These are phyloP conservation scores for Neurospora africana DNA, from an alignment of 495 filamentous ascomycete species.

Conservation along the genomic window DNA sequence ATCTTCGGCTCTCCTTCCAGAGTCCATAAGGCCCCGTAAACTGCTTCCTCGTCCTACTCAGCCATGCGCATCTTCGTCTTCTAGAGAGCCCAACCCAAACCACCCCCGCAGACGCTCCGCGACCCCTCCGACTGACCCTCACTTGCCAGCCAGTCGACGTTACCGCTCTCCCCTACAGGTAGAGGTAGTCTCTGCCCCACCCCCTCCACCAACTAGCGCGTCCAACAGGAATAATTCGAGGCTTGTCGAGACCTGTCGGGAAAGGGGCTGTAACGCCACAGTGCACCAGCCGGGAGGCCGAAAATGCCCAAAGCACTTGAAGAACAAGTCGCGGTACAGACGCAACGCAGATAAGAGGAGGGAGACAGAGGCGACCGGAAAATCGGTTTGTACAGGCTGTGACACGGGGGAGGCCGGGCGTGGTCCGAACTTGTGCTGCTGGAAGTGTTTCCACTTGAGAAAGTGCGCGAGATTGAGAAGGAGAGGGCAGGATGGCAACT, in stretches of 20 bases:
- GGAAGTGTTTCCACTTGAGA: background rate
- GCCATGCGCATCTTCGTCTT: background rate
- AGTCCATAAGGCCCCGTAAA: background rate
- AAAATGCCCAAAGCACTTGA: background rate
- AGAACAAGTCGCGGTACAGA: background rate
- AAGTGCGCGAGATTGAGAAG: background rate
- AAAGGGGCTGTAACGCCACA: background rate
- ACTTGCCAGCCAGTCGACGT: background rate
- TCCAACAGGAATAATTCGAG: background rate
- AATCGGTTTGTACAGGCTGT: background rate
- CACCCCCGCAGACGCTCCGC: background rate
- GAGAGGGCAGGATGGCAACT: background rate
- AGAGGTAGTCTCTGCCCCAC: background rate
- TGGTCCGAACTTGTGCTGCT: background rate
- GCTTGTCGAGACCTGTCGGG: rapidly evolving
- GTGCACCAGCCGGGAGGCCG: background rate
- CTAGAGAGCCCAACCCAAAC: background rate
- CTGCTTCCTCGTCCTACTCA: background rate
- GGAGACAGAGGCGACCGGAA: background rate
- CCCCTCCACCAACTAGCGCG: background rate
- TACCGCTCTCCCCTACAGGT: background rate
- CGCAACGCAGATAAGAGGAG: background rate
- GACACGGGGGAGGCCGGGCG: background rate
- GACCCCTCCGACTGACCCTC: background rate
- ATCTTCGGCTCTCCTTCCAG: background rate